Base-by-base conservation (phyloP, 2,329 filamentous ascomycete species). In the Ilyonectria sp. region DNA sequence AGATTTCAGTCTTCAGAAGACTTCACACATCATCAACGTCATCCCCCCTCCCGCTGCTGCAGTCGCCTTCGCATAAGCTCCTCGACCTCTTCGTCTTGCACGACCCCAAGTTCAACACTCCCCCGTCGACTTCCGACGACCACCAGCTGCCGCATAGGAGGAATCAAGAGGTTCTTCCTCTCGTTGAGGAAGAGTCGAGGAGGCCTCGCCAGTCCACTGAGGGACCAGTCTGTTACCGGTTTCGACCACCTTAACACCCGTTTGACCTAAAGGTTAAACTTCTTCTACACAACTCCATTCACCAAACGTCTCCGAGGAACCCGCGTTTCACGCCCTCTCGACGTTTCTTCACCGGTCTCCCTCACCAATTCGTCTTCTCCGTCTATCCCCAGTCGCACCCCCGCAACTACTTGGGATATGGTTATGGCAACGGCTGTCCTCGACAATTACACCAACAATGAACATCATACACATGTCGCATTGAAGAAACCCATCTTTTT, bases 101-200 rank as follows among this genome's bases (percentile, higher is more conserved):
- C 81, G 80, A 80, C 76, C 81, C 82, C 77, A 80, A 81, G 78
- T 81, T 85, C 80, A 81, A 82, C 77, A 81, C 85, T 70, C 77
- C 85, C 75, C 80, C 82, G 82, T 88, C 87, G 82, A 88, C 85
- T 81, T 85, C 88, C 82, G 84, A 88, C 84, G 84, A 85, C 83
- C 85, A 86, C 89, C 93, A 97, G 94, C 95, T 98, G 96, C 96
- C 96, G 96, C 95, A 99, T 99, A 98, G 94, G 93, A 97, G 93
- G 91, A 90, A 90, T 92, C 92, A 90, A 90, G 89, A 91, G 93
- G 93, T 95, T 97, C 95, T 98, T 98, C 95, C 95, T 97, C 95
- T 96, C 87, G 87, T 86, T 84, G 95, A 95, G 96, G 96, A 95
- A 97, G 96, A 96, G 94, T 97, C 94, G 93, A 94, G 93, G 92